Base-by-base conservation (phyloP, 73 alveolate species). In the Diophrys appendiculata region DNA sequence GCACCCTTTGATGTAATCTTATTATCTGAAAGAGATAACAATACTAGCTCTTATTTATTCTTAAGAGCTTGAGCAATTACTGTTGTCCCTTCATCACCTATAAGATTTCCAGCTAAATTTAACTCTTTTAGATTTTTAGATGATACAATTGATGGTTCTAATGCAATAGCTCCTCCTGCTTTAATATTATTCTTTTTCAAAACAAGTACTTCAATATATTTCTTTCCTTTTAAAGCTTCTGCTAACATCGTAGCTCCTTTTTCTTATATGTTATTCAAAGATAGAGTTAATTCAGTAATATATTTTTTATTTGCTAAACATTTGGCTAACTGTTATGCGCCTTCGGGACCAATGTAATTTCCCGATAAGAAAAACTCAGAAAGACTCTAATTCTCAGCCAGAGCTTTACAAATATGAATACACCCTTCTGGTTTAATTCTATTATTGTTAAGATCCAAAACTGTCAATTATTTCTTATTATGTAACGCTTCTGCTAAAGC, bases 11-110 rank as follows among this genome's bases (percentile, higher is more conserved):
- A 69, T 8, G 94, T 80, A 1, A 87, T 73, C 26, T 80, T 65
- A 65, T 87, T 87, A 25, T 87, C 90, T 1, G 81, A 35, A 5
- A 80, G 73, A 43, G 80, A 43, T 14, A 87, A 73, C 14, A 73
- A 53, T 30, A 64, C 52, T 8, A 87, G 77, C 25, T 52, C 56
- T 53, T 87, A 65, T 52, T 87, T 87, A 29, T 80, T 68, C 13
- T 72, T 73, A 1, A 87, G 77, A 1, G 90, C 76, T 0, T 73
- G 81, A 13, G 84, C 79, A 8, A 87, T 65, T 26, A 87, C 60
- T 29, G 14, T 29, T 0, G 84, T 89, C n/a, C 94, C 94, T 81
- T 87, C 94, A 54, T 87, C 94, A 29, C 94, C 90, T 24, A 87
- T 87, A 13, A 27, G 54, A 52, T 87, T 87, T 13, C 87, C 81